Base-by-base conservation (phyloP, 2,329 filamentous ascomycete species). In the Rutstroemia sp. region DNA sequence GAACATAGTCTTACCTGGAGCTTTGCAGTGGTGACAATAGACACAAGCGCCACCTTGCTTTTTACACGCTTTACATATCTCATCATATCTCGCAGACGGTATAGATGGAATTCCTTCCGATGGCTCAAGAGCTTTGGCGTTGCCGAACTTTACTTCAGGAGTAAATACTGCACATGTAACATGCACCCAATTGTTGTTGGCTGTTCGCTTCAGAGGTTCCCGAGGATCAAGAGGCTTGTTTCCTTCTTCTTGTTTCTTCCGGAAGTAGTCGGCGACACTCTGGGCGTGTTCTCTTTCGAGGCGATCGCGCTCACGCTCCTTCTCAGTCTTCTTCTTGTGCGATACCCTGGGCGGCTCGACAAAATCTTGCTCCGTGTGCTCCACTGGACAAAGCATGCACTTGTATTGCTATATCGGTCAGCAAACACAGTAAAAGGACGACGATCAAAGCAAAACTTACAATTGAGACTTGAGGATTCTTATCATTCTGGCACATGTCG, bases 141-240 rank as follows among this genome's bases (percentile, higher is more conserved):
- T 89, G 60, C 88, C 92, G 71, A 96, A 99, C 67, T 92, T 94
- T 66, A 96, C 86, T 71, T 99, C 94, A 0, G 90, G 85, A 10
- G 88, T 92, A 85, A 90, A 97, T 18, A 96, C 78, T 1, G 94
- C 92, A 68, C 94, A 99, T 39, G 87, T 86, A 27, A 97, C 90
- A 70, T 99, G 94, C 16, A 96, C 90, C 94, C 94, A 99, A 68
- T 97, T 97, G 73, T 97, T 97, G 69, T 95, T 91, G 4, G 88
- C 89, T 0, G 94, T 99, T 49, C 90, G 84, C 74, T 99, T 99
- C 61, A 99, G 76, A 3, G 94, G 87, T 70, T 97, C 94, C 49
- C 94, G 83, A 25, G 94, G 94, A 62, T 90, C 82, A 38, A 87
- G 73, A 1, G 94, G 92, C 49, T 92, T 87, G 63, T 91, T 90